Evolutionary conservation across 2,329 filamentous ascomycete species (phyloP).

Genomic region (Botrytis aclada): DNA sequence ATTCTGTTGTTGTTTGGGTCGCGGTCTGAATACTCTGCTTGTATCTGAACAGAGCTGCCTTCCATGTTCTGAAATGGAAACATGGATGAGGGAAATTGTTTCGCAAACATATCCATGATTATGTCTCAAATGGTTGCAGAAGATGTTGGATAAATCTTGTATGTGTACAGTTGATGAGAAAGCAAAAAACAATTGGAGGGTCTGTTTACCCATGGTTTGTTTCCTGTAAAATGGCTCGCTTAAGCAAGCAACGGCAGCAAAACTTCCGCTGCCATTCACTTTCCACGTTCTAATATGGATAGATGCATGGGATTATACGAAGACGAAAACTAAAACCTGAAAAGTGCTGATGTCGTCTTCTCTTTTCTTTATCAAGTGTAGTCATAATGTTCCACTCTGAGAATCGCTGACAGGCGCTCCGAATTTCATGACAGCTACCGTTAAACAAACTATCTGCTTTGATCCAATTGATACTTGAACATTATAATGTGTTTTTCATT

Average conservation of each 20-base stretch:
- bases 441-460: too few species aligned
- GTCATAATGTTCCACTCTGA: not conserved
- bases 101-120: not conserved
- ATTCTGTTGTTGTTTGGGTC: not conserved
- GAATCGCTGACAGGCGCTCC: too few species aligned
- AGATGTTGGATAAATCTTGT: not conserved
- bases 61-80: not conserved
- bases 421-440: too few species aligned
- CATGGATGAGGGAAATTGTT: not conserved
- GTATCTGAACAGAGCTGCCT: not conserved
- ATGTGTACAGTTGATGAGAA: not conserved
- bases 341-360: not conserved
- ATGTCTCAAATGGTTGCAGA: not conserved
- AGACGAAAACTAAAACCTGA: not conserved
- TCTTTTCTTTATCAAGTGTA: accelerated
- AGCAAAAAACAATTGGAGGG: not conserved
- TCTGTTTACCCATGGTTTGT: not conserved
- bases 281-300: not conserved
- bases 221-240: not conserved
- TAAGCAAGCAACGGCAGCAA: not conserved
- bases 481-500: too few species aligned
- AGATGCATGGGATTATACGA: accelerated
- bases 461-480: not conserved
- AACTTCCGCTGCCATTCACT: not conserved
- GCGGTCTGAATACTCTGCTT: not conserved